These are phyloP conservation scores for Aureobasidium mangrovei DNA, from an alignment of 2,329 filamentous ascomycete genomes.

Conservation along the genomic window DNA sequence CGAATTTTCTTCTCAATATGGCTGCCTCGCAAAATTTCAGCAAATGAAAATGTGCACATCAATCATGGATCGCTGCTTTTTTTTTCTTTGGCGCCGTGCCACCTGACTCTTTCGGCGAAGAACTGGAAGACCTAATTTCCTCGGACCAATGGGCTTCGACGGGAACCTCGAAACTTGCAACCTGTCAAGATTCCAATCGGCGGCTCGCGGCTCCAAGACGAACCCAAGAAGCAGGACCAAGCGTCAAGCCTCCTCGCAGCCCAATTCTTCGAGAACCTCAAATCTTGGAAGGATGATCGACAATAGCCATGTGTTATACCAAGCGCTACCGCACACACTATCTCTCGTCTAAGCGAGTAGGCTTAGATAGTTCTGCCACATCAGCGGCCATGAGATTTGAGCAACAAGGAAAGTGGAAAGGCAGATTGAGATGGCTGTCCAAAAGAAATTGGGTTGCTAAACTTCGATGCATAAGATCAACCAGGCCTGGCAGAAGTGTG, in stretches of 20 bases:
- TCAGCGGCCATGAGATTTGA: neutral
- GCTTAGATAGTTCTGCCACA: slow-evolving; percentile 10
- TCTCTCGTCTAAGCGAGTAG: slow-evolving; percentile 8
- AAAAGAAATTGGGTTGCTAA: neutral
- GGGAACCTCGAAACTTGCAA: slow-evolving; percentile 4
- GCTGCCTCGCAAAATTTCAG: slow-evolving; percentile 6
- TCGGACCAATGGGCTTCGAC: neutral
- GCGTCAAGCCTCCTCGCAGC: slow-evolving; percentile 13
- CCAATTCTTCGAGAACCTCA: slow-evolving; percentile 12
- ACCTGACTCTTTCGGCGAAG: slow-evolving; percentile 6
- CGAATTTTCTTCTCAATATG: neutral
- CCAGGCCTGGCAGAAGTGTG: neutral
- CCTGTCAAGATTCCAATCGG: slow-evolving; percentile 13
- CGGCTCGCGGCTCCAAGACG: slow-evolving; percentile 11
- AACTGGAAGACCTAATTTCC: neutral
- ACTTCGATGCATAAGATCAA: neutral
- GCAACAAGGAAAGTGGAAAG: slow-evolving; percentile 1
- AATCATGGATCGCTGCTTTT: slow-evolving; percentile 2
- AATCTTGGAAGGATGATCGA: slow-evolving; percentile 13
- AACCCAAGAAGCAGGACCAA: slow-evolving; percentile 12
- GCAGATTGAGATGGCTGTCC: slow-evolving; percentile 3
- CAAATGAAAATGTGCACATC: slow-evolving; percentile 2
- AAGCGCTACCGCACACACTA: slow-evolving; percentile 10
- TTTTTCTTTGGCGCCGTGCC: slow-evolving; percentile 1
- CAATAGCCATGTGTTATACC: slow-evolving; percentile 13